phyloP scores from a whole-genome alignment of 192 early-diverging fungal genomes.

The Funneliformis mosseae region DNA sequence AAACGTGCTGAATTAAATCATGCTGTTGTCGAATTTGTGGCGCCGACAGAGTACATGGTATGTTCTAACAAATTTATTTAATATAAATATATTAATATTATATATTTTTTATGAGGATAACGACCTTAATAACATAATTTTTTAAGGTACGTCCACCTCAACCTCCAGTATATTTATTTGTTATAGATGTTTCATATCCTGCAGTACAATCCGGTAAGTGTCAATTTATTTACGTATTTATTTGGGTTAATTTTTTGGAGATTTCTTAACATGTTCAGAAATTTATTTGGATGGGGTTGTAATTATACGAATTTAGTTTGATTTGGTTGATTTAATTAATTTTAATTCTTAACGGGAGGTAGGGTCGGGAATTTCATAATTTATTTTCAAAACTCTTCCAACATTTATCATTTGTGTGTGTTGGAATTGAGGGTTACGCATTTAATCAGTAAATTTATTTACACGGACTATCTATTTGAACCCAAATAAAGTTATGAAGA shows the following conservation, averaged over 20 bases:
- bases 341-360: neutral
- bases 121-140: neutral
- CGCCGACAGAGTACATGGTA: conserved; percentile 97
- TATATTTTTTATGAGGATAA: neutral
- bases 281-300: neutral
- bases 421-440: too few relatives aligned
- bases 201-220: conserved; percentile 75
- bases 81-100: neutral
- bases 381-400: neutral
- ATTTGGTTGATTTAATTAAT: neutral
- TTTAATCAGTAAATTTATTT: neutral
- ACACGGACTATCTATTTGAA: neutral
- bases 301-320: too few relatives aligned
- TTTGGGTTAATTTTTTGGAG: neutral
- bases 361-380: neutral
- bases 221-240: neutral
- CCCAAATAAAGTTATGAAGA: neutral
- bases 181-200: conserved; percentile 93
- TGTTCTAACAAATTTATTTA: neutral
- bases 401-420: neutral
- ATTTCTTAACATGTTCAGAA: neutral
- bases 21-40: conserved; percentile 90
- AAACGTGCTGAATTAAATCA: conserved; percentile 87
- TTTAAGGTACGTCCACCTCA: conserved; percentile 85
- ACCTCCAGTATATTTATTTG: conserved; percentile 89